These are phyloP conservation scores for Sporobolomyces roseus DNA, from an alignment of 768 basidiomycete species.

Conservation along the genomic window DNA sequence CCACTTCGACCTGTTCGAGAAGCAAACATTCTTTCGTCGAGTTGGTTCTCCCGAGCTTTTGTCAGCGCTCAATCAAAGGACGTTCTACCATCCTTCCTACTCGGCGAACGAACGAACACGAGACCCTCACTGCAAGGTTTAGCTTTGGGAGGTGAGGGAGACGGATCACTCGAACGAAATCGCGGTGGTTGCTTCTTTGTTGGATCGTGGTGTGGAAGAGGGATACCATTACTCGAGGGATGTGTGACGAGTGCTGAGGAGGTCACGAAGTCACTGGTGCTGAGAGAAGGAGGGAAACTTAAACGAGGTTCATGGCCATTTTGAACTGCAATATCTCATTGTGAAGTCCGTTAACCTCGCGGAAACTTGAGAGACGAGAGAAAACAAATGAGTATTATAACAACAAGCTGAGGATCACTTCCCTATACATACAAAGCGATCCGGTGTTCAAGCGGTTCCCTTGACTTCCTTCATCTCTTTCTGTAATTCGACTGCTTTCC, in stretches of 20 bases:
- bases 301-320: not conserved
- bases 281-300: not conserved
- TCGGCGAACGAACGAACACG: conserved; percentile 47
- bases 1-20: conserved; percentile 59
- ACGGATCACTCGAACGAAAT: conserved; percentile 7
- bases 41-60: conserved; percentile 63
- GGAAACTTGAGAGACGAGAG: too few relatives aligned
- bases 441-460: too few relatives aligned
- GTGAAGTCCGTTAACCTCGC: too few relatives aligned
- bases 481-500: conserved; percentile 7
- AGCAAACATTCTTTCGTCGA: conserved; percentile 57
- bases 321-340: conserved; percentile 3
- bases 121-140: not conserved
- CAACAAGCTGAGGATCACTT: too few relatives aligned
- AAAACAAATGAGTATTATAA: too few relatives aligned
- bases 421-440: too few relatives aligned
- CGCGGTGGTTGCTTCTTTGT: too few relatives aligned
- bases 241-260: conserved; percentile 70
- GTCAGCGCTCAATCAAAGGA: conserved; percentile 56
- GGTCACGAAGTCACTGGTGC: conserved; percentile 49
- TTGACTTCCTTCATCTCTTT: conserved; percentile 4
- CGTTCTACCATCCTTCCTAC: conserved; percentile 55
- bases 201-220: conserved; percentile 63
- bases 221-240: conserved; percentile 74
- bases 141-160: not conserved